Base-by-base conservation (phyloP, 164 flowering plant genomes). In the Stephania cephalantha region DNA sequence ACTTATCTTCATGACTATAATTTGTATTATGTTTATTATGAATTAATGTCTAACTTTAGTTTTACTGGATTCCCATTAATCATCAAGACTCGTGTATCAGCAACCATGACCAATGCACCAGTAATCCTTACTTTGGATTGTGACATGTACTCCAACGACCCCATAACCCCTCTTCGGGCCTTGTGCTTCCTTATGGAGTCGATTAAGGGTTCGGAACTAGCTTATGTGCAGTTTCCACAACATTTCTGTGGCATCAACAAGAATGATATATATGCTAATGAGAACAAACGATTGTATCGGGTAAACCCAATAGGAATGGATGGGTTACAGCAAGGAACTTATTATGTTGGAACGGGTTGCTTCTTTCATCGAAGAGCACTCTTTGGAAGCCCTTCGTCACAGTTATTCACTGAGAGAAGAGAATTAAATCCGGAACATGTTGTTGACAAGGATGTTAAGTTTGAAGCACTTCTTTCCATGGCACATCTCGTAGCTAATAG, bases 81-180 rank as follows among this genome's bases (percentile, higher is more conserved):
- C 20, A 55, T 80, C 52, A 77, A 91, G 93, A 79, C 90, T 29
- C 87, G 93, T 17, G 89, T 88, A 5, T 89, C 93, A 5, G 85
- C 84, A 17, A 74, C 81, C 63, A 86, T 89, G 87, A 86, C 88
- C 50, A 88, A 88, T 81, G 86, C 92, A 12, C 93, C 93, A 7
- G 55, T 91, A 7, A 44, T 91, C 42, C 71, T 90, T n/a, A 86
- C 89, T 9, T 46, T 78, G 9, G 90, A 89, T 69, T 87, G 89
- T 42, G 91, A 87, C 79, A 85, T 82, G 86, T 84, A 74, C 73
- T 88, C 90, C 0, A 88, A 88, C 71, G 89, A 88, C 71, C 85
- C 90, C 0, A 6, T 29, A n/a, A 86, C 90, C 1, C 81, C 85
- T 12, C 79, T 69, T 1, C 83, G 83, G 0, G 86, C 48, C 0